Base-by-base conservation (phyloP, 148 eudicot species). In the Vaccinium macrocarpon region DNA sequence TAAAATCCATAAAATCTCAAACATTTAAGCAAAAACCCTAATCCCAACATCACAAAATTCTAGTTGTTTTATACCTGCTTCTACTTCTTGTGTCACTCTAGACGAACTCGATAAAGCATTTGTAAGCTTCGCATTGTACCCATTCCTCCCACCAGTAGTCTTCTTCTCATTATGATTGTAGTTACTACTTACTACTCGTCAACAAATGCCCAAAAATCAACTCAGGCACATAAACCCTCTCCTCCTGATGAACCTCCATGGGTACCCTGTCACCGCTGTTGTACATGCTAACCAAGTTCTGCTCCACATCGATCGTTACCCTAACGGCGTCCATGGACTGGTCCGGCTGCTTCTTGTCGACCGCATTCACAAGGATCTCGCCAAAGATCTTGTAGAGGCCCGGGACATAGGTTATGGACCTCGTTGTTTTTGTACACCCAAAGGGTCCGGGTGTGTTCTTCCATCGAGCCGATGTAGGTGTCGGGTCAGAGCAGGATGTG, bases 401-500 rank as follows among this genome's bases (percentile, higher is more conserved):
- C 0, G 99, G 99, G 32, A 95, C 99, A 50, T 86, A 97, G 35
- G 90, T 78, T 80, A 97, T 75, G 0, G 80, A 16, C 0, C 80
- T 66, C 11, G 2, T 83, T 85, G 66, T 82, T 3, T n/a, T 89
- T 90, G 90, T 87, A 97, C 23, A 97, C 92, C 98, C 98, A 97
- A 4, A 97, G 92, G 4, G 87, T 46, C 68, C 93, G 93, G 0
- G 89, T 90, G 90, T 93, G 94, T 5, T 95, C 92, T 73, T 95
- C 93, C 38, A 97, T 74, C 21, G 99, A 97, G 49, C 99, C 99
- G 78, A 97, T 82, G 92, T 95, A 97, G 16, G 98, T 97, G 85
- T 97, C 99, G 38, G 99, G 99, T 8, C 99, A 91, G 79, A 97
- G 95, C n/a, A 97, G 88, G 92, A 97, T 97, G 96, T 97, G 97